phyloP scores from a whole-genome alignment of 1,139 yeast species.

The Yamadazyma sp. region DNA sequence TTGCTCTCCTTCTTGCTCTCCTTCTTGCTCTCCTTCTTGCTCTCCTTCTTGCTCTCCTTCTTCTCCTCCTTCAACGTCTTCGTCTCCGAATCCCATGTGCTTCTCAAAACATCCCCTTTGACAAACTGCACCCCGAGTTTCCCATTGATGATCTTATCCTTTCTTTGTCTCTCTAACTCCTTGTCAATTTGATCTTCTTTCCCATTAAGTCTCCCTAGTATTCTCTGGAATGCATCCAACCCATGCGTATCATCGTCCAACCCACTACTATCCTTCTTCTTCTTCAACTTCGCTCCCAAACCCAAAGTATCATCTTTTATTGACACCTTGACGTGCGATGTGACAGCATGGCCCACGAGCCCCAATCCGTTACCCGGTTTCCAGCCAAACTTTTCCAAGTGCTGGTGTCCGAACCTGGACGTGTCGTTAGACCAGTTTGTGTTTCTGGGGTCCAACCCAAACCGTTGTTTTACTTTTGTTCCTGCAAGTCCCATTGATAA shows the following conservation, averaged over 20 bases:
- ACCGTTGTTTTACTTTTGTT: slow-evolving; percentile 74
- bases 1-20: too few relatives aligned
- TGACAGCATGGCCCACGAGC: slow-evolving; percentile 57
- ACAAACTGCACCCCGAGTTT: slow-evolving; percentile 88
- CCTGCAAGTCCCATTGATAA: slow-evolving; percentile 83
- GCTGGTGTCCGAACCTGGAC: slow-evolving; percentile 82
- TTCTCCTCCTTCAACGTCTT: slow-evolving; percentile 35
- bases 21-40: slow-evolving; percentile 22
- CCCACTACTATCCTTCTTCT: slow-evolving; percentile 50
- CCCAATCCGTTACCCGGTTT: slow-evolving; percentile 89
- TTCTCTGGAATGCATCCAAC: slow-evolving; percentile 86
- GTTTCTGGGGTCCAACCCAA: slow-evolving; percentile 91
- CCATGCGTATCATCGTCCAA: slow-evolving; percentile 86
- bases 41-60: slow-evolving; percentile 20
- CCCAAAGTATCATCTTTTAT: slow-evolving; percentile 83
- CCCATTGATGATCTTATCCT: slow-evolving; percentile 68
- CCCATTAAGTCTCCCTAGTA: slow-evolving; percentile 83
- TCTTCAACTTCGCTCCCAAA: slow-evolving; percentile 75
- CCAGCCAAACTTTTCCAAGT: slow-evolving; percentile 86
- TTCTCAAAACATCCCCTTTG: slow-evolving; percentile 75
- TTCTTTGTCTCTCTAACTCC: slow-evolving; percentile 65
- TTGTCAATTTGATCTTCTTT: slow-evolving; percentile 57
- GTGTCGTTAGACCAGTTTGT: slow-evolving; percentile 93
- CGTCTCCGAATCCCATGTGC: slow-evolving; percentile 78
- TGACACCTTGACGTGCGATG: slow-evolving; percentile 79